phyloP scores from a whole-genome alignment of 306 rosid species.

The Cicer pinnatifidum region DNA sequence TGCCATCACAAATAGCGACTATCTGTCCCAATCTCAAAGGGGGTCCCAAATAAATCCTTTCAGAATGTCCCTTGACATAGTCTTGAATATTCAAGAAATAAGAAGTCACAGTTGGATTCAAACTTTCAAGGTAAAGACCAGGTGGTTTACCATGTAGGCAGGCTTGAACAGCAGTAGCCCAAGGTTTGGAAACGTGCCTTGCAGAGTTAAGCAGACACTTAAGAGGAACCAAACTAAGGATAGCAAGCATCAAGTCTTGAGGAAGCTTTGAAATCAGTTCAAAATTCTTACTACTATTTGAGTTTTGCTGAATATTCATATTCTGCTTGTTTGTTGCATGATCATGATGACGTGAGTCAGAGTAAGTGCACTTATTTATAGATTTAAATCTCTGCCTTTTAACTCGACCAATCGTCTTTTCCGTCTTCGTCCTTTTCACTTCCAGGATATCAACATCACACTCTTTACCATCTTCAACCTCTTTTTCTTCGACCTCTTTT shows the following conservation, averaged over 20 bases:
- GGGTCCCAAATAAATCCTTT: background rate
- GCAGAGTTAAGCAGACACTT: background rate
- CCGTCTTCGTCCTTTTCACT: constrained; percentile 54
- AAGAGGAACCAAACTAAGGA: background rate
- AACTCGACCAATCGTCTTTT: background rate
- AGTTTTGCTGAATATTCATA: background rate
- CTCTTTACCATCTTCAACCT: constrained; percentile 36
- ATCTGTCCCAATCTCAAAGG: background rate
- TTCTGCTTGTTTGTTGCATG: background rate
- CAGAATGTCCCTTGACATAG: background rate
- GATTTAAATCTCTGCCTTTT: background rate
- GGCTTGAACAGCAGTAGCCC: background rate
- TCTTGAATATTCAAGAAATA: background rate
- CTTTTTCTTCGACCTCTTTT: constrained; percentile 44
- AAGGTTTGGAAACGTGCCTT: background rate
- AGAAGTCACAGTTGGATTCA: background rate
- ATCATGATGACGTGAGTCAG: background rate
- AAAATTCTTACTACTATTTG: background rate
- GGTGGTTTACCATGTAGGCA: no score
- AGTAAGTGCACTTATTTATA: background rate
- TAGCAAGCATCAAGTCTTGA: background rate
- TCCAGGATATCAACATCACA: constrained; percentile 40
- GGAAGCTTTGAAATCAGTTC: background rate
- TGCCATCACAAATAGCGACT: background rate
- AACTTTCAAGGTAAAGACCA: background rate